Base-by-base conservation (phyloP, 2,329 filamentous ascomycete species). In the Penicillium sp. region DNA sequence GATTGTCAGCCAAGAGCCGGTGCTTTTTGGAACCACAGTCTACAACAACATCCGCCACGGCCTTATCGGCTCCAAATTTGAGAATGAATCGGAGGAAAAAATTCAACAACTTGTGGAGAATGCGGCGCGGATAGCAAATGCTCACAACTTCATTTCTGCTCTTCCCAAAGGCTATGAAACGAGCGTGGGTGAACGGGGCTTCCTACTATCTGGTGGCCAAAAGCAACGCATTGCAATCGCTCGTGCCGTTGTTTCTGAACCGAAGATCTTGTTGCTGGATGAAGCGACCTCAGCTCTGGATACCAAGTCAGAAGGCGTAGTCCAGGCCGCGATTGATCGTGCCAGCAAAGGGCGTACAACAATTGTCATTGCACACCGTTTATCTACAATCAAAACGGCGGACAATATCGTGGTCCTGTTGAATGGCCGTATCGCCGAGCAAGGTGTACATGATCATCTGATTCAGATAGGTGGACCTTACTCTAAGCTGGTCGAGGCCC, bases 131-230 rank as follows among this genome's bases (percentile, higher is more conserved):
- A 86, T 90, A 67, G 83, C 88, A 0, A 90, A 88, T 70, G 88
- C 88, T 0, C 83, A 88, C 62, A 87, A 89, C 58, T 90, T 88
- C 64, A 87, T 91, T 55, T 80, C 83, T 47, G 81, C 81, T 21
- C 76, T 91, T 3, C 88, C 88, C 1, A 33, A 62, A 77, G 85
- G 86, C 1, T 93, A 93, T 67, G 82, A 88, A 4, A 92, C 91
- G 0, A 75, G 83, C 9, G 90, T 95, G 1, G 91, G 91, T 1
- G 90, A 93, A 68, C 84, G 84, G 27, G 91, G 91, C 4, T 88
- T 89, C 48, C 91, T 90, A 69, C 78, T 96, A 1, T 92, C 88
- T 11, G 89, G 91, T n/a, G 92, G 92, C 1, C 91, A 96, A 71
- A 85, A 90, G n/a, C 91, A 96, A 71, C 85, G 92, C 5, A 82